Base-by-base conservation (phyloP, 31 red algal genomes). In the Odonthalia washingtoniensis region DNA sequence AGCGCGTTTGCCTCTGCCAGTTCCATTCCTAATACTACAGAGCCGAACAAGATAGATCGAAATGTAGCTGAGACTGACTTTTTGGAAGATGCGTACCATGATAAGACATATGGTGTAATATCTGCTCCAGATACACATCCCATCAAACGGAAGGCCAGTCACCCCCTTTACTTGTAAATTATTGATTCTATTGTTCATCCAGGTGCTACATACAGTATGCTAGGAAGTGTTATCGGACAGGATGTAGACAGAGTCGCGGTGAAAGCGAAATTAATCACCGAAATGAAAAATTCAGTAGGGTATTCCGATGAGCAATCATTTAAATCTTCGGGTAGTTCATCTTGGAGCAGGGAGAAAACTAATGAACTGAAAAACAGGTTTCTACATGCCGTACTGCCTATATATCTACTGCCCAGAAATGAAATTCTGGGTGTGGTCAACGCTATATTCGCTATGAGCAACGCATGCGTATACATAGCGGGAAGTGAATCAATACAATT, bases 241-340 rank as follows among this genome's bases (percentile, higher is more conserved):
- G 82, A 86, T 32, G 66, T 76, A 37, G 86, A 38, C 40, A 73
- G 82, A 41, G 65, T 81, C 46, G 80, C 82, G 52, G 65, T 92
- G 21, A 60, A 68, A 0, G 81, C 90, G 61, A 81, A 92, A 64
- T 70, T 92, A 17, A 75, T 92, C 40, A 92, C 81, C 4, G 76
- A 92, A 72, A 74, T 92, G 81, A 92, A 92, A 43, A 76, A 92
- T 49, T 70, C 67, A 1, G 33, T 92, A 24, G 49, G 74, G 4
- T 92, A 69, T 57, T 81, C 90, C n/a, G 90, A 92, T 87, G 46
- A 35, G 9, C 46, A 21, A 57, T 57, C 49, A 57, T 57, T 9
- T 14, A 57, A 57, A 57, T 21, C 9, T 14, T 57, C 9, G 21
- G 49, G 21, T 57, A 44, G 45, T 5, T 27, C 36, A 46, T 45